A percentile compares a stretch with the other conserved stretches of the same genome.
These are phyloP conservation scores for Diaporthe aspalathi DNA, from an alignment of 2,329 filamentous ascomycete species.

Conservation along the genomic window DNA sequence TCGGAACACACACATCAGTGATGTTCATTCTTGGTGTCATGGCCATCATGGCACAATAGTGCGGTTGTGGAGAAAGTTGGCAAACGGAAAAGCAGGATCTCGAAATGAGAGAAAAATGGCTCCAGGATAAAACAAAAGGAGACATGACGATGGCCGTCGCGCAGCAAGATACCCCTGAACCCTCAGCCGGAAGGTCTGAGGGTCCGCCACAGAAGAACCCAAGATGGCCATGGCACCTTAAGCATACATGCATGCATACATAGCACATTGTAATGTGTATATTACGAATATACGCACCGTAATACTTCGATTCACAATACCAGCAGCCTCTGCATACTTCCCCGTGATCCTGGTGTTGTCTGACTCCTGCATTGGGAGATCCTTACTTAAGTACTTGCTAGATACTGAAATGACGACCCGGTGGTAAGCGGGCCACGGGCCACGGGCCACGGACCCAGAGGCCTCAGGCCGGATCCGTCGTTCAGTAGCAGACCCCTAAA, in stretches of 20 bases:
- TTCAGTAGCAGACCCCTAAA: slow-evolving; percentile 14
- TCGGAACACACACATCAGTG: slow-evolving; percentile 40
- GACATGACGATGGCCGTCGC: slow-evolving; percentile 32
- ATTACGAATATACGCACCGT: slow-evolving; percentile 31
- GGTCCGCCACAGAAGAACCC: background rate
- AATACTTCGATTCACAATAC: slow-evolving; percentile 32
- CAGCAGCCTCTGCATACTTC: background rate
- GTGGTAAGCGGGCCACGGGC: slow-evolving; percentile 30
- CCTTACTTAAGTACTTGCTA: too few relatives aligned
- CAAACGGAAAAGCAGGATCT: background rate
- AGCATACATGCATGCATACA: slow-evolving; percentile 17
- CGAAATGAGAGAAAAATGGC: background rate
- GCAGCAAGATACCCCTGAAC: slow-evolving; percentile 35
- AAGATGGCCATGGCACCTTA: slow-evolving; percentile 7
- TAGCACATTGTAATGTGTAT: slow-evolving; percentile 40
- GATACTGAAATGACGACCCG: background rate
- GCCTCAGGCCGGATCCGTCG: slow-evolving; percentile 25
- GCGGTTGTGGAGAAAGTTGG: background rate
- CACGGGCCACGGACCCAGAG: slow-evolving; percentile 24
- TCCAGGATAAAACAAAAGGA: slow-evolving; percentile 4
- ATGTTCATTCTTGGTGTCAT: slow-evolving; percentile 44
- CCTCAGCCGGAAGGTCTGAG: slow-evolving; percentile 30
- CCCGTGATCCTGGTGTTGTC: background rate
- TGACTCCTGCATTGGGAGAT: background rate
- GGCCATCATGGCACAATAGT: slow-evolving; percentile 42